phyloP scores from a whole-genome alignment of 1,139 yeast genomes.

The Candida neerlandica region DNA sequence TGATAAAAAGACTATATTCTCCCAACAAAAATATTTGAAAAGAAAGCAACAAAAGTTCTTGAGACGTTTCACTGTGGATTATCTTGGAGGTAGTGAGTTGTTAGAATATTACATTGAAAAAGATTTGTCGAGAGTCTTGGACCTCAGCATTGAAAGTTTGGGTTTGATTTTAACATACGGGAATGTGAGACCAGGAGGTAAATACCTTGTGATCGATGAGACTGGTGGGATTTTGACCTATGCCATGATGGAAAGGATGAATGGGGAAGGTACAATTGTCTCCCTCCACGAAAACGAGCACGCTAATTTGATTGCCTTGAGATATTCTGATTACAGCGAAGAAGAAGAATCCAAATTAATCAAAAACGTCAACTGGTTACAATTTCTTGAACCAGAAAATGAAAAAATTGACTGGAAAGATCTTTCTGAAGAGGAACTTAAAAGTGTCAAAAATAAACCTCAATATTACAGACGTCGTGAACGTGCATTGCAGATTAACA shows the following conservation, averaged over 20 bases:
- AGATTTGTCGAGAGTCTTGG: conserved; percentile 74
- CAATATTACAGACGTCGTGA: conserved; percentile 70
- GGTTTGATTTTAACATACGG: conserved; percentile 77
- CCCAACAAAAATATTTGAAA: conserved; percentile 88
- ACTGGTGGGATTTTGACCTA: conserved; percentile 85
- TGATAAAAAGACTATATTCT: conserved; percentile 82
- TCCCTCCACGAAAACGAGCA: conserved; percentile 92
- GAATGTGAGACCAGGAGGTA: conserved; percentile 87
- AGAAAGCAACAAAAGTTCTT: conserved; percentile 91
- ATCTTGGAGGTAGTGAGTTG: conserved; percentile 75
- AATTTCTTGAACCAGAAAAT: conserved; percentile 76
- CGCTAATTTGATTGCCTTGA: conserved; percentile 73
- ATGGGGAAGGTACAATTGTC: conserved; percentile 75
- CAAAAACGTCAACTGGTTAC: conserved; percentile 74
- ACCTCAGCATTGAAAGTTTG: conserved; percentile 80
- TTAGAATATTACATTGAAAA: conserved; percentile 72
- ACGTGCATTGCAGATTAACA: conserved; percentile 57
- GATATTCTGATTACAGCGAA: conserved; percentile 63
- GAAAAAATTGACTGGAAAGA: conserved; percentile 55
- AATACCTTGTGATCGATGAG: conserved; percentile 85
- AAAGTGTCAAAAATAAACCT: conserved; percentile 59
- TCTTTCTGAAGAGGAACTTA: conserved; percentile 53
- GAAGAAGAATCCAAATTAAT: conserved; percentile 53
- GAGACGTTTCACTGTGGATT: conserved; percentile 80
- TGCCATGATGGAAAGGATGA: conserved; percentile 88